Evolutionary conservation across 169 alveolate genomes (phyloP), one percentile per base, ranked within the genome.

Genomic region (Sarcocystis neurona): DNA sequence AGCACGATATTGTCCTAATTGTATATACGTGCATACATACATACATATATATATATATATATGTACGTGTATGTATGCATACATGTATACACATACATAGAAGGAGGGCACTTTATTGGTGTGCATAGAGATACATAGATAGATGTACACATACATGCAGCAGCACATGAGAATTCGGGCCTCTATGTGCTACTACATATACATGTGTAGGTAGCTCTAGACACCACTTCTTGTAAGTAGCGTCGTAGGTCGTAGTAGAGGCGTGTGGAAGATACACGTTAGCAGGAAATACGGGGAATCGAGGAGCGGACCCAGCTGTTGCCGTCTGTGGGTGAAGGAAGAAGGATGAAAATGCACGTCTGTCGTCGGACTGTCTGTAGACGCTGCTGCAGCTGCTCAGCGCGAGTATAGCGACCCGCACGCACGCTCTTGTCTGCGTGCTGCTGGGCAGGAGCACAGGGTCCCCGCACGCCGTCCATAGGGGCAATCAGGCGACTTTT

Each of bases 71-170:
- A 56, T 53, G 37, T 37, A 53, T 43, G n/a, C 60, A 80, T 53
- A 53, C 60, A 80, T 27, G n/a, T 37, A 80, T 37, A 78, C 44
- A 46, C 85, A 78, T 47, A 56, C 87, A 48, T 34, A 48, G 60
- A 80, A 15, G n/a, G 39, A 66, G 20, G n/a, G 12, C 20, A 12
- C 10, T 66, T 6, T 47, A 66, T n/a, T 18, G 10, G 6, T 66
- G 34, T 32, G 34, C 77, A 66, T n/a, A 66, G 15, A 8, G 39
- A n/a, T n/a, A 20, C 77, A 66, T n/a, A n/a, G 39, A 66, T n/a
- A 6, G 6, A 32, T n/a, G 34, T 8, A 66, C 15, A 47, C 50
- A 79, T 41, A 79, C 63, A 53, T 53, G 20, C 63, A 53, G 10
- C 10, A 12, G 63, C 63, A 53, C 20, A 53, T 20, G 20, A 12